Conservation (phyloP, 495 filamentous ascomycete species). For the Chaetomium cochliodes region DNA sequence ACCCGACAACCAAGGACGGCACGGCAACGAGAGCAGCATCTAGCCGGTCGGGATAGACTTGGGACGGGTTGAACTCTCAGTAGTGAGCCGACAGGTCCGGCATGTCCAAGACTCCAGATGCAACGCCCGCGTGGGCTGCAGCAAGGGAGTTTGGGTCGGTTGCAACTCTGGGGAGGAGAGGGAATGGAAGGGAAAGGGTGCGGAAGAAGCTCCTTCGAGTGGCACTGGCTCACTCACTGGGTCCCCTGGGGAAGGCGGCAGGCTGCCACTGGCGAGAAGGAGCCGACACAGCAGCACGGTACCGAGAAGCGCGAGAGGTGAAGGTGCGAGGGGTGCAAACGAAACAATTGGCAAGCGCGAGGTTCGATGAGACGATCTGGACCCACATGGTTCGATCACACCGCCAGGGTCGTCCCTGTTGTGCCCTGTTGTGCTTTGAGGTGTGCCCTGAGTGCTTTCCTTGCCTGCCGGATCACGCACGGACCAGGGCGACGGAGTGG, state of each 20-base stretch:
- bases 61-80: neutral
- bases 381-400: constrained; percentile 5
- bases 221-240: too few species aligned
- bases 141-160: neutral
- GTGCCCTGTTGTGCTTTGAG: too few species aligned
- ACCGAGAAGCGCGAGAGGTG: neutral
- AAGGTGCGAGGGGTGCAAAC: neutral
- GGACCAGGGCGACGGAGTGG: constrained; percentile 9
- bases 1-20: neutral
- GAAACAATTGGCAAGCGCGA: constrained; percentile 2
- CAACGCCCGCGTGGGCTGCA: neutral
- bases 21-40: constrained; percentile 14
- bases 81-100: too few species aligned
- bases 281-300: constrained; percentile 1
- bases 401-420: neutral
- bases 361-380: constrained; percentile 3
- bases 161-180: constrained; percentile 5
- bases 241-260: too few species aligned
- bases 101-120: neutral
- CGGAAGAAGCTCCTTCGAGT: constrained; percentile 7
- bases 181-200: constrained; percentile 1
- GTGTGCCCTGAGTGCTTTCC: too few species aligned
- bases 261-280: neutral
- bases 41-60: constrained; percentile 19
- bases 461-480: constrained; percentile 9